Percentiles rank a stretch among this genome's conserved stretches.
Conservation (phyloP, 1,284 basidiomycete genomes). For the Rhodofomes roseus region DNA sequence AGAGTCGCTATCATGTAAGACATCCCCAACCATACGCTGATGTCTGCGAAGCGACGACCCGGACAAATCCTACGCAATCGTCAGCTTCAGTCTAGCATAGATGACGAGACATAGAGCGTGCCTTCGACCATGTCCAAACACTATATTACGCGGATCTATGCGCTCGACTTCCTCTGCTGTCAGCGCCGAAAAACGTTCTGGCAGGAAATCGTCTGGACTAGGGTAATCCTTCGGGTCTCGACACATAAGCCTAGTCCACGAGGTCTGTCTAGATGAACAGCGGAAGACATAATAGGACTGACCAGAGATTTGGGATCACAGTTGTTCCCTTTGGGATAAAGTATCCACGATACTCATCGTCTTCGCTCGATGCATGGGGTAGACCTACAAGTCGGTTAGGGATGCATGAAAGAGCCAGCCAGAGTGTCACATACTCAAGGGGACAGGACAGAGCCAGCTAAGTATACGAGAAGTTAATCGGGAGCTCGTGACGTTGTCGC, state of each 20-base stretch:
- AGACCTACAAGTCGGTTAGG: neutral
- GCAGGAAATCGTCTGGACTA: no score
- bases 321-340: constrained; percentile 17
- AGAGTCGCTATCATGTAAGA: neutral
- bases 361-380: neutral
- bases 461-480: neutral
- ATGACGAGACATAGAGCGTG: neutral
- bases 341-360: neutral
- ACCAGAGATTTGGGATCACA: constrained; percentile 4
- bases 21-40: neutral
- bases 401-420: neutral
- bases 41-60: constrained; percentile 2
- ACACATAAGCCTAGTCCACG: no score
- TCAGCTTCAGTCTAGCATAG: neutral
- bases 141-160: no score
- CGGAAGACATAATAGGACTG: neutral
- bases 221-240: no score
- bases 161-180: no score
- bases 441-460: neutral
- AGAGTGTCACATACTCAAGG: neutral
- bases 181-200: no score
- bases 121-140: no score
- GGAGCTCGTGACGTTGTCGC: neutral
- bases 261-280: no score
- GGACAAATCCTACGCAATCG: constrained; percentile 7